Conservation (phyloP, 148 eudicot species). For the Rhododendron ovatum region DNA sequence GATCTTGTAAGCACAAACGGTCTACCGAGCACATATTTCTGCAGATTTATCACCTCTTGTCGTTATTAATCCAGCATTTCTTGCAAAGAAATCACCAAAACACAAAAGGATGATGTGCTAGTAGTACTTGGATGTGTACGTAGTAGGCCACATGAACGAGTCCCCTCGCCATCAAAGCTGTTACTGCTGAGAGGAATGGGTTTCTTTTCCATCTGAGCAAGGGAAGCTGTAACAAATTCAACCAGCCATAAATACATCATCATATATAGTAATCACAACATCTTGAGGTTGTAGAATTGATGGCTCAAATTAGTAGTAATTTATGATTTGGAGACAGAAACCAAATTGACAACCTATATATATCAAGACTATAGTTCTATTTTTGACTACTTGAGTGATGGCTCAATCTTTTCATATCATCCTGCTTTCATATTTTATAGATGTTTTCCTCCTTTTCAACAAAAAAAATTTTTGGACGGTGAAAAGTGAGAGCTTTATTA, state of each 20-base stretch:
- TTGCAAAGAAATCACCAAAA: neutral
- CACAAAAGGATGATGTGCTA: neutral
- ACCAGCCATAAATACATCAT: neutral
- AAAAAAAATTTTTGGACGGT: too few relatives aligned
- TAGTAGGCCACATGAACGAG: slow-evolving; percentile 6
- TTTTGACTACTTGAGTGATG: neutral
- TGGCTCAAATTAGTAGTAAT: neutral
- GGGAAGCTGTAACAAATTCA: slow-evolving; percentile 12
- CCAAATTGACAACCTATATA: neutral
- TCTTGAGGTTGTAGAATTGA: neutral
- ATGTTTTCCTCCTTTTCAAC: neutral
- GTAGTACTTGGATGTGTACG: slow-evolving; percentile 14
- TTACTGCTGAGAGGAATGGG: slow-evolving; percentile 14
- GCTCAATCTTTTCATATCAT: neutral
- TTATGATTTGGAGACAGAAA: neutral
- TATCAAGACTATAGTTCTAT: neutral
- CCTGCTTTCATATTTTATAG: neutral
- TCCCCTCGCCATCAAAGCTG: slow-evolving; percentile 8
- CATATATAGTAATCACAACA: neutral
- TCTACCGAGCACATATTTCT: slow-evolving; percentile 18
- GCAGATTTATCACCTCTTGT: neutral
- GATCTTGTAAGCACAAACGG: slow-evolving; percentile 17
- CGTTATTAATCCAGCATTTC: neutral
- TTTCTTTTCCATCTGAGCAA: slow-evolving; percentile 22
- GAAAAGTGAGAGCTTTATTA: too few relatives aligned